These are phyloP conservation scores for Neurospora intermedia DNA, from an alignment of 495 filamentous ascomycete genomes.

Conservation along the genomic window DNA sequence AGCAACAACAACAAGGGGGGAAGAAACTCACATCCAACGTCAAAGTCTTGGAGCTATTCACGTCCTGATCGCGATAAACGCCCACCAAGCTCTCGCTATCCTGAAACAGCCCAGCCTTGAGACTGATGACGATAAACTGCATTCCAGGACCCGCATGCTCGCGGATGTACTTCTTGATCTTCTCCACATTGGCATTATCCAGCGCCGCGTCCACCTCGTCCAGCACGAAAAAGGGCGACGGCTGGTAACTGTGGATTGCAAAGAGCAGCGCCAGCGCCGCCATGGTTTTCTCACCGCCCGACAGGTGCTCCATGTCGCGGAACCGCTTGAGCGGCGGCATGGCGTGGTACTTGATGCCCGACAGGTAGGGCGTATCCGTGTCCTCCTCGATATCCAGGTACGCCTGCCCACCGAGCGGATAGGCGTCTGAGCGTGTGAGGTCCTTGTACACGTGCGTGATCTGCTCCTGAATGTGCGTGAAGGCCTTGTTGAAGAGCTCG, in stretches of 20 bases:
- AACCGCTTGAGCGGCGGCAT: constrained; percentile 98
- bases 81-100: constrained; percentile 88
- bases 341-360: constrained; percentile 93
- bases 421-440: constrained; percentile 71
- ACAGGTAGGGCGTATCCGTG: constrained; percentile 74
- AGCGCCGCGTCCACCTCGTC: constrained; percentile 97
- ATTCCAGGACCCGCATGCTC: constrained; percentile 92
- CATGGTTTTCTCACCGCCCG: constrained; percentile 98
- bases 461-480: constrained; percentile 87
- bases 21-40: constrained; percentile 78
- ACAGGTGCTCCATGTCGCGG: constrained; percentile 97
- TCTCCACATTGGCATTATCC: constrained; percentile 90
- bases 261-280: constrained; percentile 91
- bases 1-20: neutral
- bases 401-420: constrained; percentile 85
- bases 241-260: constrained; percentile 90
- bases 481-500: constrained; percentile 90
- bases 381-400: constrained; percentile 91
- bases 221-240: constrained; percentile 92
- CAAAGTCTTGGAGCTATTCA: constrained; percentile 77
- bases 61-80: constrained; percentile 87
- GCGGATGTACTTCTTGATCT: constrained; percentile 89
- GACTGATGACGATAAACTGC: constrained; percentile 96
- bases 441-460: constrained; percentile 92
- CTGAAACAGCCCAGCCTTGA: constrained; percentile 92